Percentiles rank a stretch among this genome's conserved stretches.
phyloP scores from a whole-genome alignment of 2,329 filamentous ascomycete species.

The Sclerotiophoma versabilis region DNA sequence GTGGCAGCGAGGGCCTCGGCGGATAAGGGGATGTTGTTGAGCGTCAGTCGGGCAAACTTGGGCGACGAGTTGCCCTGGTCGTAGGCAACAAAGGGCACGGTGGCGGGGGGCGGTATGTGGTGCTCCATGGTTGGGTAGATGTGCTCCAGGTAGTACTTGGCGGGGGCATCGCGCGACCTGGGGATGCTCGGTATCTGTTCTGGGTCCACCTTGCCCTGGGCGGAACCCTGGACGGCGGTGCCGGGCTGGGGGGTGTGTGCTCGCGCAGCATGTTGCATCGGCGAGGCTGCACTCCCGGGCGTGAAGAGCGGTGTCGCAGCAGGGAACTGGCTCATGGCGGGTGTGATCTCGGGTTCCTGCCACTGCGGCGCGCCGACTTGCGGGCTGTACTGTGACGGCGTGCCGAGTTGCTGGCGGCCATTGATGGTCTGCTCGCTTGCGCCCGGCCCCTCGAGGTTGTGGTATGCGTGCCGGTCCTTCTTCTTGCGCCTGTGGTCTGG shows the following conservation, averaged over 20 bases:
- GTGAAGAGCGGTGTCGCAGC: conserved; percentile 63
- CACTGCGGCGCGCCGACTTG: conserved; percentile 48
- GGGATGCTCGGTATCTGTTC: conserved; percentile 95
- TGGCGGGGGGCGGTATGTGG: conserved; percentile 86
- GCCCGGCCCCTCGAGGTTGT: conserved; percentile 77
- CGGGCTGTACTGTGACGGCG: conserved; percentile 61
- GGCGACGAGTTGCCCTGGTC: conserved; percentile 97
- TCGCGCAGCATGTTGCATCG: conserved; percentile 48
- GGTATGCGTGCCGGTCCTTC: conserved; percentile 94
- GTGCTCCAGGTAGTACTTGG: conserved; percentile 84
- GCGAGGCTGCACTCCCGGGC: conserved; percentile 46
- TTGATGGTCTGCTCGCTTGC: conserved; percentile 73
- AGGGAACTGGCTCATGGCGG: conserved; percentile 67
- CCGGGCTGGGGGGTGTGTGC: conserved; percentile 33
- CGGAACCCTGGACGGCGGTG: conserved; percentile 59
- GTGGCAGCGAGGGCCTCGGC: conserved; percentile 81
- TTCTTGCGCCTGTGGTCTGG: conserved; percentile 70
- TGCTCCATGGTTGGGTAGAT: conserved; percentile 96
- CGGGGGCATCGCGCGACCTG: conserved; percentile 78
- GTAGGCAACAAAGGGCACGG: conserved; percentile 87
- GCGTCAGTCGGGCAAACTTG: conserved; percentile 86
- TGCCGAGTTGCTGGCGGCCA: conserved; percentile 67
- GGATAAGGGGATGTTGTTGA: conserved; percentile 90
- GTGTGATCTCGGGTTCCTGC: conserved; percentile 52
- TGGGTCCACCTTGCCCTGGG: conserved; percentile 80